Conservation (phyloP, 345 rosid species). For the Theobroma cacao region DNA sequence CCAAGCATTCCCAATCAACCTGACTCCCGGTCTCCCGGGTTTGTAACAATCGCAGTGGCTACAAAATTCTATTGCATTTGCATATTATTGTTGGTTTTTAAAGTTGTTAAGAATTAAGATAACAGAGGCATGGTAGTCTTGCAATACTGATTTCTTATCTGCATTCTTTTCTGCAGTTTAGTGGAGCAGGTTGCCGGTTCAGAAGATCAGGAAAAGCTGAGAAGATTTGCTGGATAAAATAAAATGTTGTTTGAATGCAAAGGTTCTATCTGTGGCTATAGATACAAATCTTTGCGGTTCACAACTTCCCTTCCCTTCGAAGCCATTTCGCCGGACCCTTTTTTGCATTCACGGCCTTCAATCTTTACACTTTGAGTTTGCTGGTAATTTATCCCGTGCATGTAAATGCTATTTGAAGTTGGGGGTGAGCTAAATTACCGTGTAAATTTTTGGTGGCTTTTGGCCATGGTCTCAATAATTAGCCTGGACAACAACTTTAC, state of each 20-base stretch:
- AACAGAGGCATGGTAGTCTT: not conserved
- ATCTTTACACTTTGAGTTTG: conserved; percentile 4
- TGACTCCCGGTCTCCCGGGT: conserved; percentile 42
- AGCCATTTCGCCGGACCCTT: conserved; percentile 6
- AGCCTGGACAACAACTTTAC: conserved; percentile 30
- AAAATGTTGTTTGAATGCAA: not conserved
- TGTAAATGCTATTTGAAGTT: not conserved
- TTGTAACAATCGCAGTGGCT: conserved; percentile 15
- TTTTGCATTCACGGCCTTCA: conserved; percentile 12
- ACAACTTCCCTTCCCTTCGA: too few relatives aligned
- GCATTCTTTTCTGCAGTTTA: conserved; percentile 35
- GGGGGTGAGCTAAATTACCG: conserved; percentile 28
- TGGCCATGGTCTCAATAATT: conserved; percentile 15
- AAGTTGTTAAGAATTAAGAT: not conserved
- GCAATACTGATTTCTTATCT: not conserved
- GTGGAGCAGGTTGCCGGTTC: conserved; percentile 49
- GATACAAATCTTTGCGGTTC: not conserved
- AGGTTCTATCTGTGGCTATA: not conserved
- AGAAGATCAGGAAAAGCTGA: conserved; percentile 30
- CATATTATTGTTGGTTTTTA: not conserved
- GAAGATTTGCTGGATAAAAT: conserved; percentile 32
- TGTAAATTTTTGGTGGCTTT: conserved; percentile 6
- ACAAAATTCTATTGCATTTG: not conserved
- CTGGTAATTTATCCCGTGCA: conserved; percentile 32
- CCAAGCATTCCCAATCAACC: conserved; percentile 36